Conservation (phyloP, 306 rosid genomes). For the Glycine latifolia region DNA sequence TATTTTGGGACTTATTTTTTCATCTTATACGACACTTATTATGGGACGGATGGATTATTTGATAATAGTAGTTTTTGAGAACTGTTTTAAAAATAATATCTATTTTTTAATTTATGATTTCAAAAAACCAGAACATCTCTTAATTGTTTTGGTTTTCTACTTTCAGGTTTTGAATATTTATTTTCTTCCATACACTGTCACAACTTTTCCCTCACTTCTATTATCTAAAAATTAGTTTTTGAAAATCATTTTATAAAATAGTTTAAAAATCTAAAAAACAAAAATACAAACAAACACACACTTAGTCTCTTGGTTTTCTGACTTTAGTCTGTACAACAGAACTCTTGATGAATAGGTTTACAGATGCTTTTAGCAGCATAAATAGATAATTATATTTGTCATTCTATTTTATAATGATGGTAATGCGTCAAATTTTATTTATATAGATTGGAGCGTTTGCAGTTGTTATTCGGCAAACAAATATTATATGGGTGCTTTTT, state of each 20-base stretch:
- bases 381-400: neutral
- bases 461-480: constrained; percentile 86
- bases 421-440: constrained; percentile 43
- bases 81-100: neutral
- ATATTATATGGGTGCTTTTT: constrained; percentile 86
- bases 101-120: neutral
- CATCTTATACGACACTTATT: too few species aligned
- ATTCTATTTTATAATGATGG: neutral
- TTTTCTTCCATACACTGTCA: neutral
- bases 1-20: too few species aligned
- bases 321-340: neutral
- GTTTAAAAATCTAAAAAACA: neutral
- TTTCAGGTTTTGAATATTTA: neutral
- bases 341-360: constrained; percentile 1
- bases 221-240: neutral
- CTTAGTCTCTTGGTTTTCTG: constrained; percentile 9
- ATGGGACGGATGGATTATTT: too few species aligned
- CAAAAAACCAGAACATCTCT: neutral
- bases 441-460: constrained; percentile 78
- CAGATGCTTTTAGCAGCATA: neutral
- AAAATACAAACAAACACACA: neutral
- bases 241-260: neutral
- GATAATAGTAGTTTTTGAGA: neutral
- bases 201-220: neutral
- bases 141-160: neutral